Conservation (phyloP, 139 green algal species). For the Chlorella sp. region DNA sequence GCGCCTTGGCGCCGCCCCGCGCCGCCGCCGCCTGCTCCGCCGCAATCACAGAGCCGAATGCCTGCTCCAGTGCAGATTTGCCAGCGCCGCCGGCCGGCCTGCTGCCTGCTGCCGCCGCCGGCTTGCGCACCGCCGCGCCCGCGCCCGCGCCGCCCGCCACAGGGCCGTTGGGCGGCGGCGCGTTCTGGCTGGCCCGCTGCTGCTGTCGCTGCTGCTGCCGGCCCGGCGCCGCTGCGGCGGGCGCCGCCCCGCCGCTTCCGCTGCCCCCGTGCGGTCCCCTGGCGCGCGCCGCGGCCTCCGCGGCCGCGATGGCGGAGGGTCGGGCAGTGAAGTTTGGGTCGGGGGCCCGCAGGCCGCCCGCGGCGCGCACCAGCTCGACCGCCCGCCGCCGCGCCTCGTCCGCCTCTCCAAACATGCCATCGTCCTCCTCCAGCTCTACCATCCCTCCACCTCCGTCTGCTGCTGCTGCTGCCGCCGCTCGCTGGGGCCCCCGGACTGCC, state of each 20-base stretch:
- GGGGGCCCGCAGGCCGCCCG: not conserved
- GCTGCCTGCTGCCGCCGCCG: not conserved
- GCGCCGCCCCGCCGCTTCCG: not conserved
- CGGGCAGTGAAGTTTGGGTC: no score
- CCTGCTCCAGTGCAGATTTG: conserved; percentile 42
- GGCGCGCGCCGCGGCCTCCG: no score
- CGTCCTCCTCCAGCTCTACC: conserved; percentile 17
- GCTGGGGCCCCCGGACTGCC: no score
- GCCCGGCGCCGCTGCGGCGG: not conserved
- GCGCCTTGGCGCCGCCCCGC: not conserved
- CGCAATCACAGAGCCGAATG: conserved; percentile 35
- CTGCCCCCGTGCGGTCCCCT: no score
- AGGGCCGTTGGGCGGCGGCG: no score
- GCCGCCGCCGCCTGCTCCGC: not conserved
- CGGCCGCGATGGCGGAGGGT: no score
- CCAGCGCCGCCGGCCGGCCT: not conserved
- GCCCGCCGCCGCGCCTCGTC: conserved; percentile 9
- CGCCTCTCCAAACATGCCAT: not conserved
- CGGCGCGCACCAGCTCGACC: conserved; percentile 9
- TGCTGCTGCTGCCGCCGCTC: not conserved
- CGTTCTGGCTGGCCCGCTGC: not conserved
- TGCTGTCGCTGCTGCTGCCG: not conserved
- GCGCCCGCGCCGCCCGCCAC: no score
- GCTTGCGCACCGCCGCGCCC: not conserved
- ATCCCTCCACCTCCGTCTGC: not conserved